phyloP scores from a whole-genome alignment of 768 basidiomycete genomes.

The Tylopilus vinaceipallidus region DNA sequence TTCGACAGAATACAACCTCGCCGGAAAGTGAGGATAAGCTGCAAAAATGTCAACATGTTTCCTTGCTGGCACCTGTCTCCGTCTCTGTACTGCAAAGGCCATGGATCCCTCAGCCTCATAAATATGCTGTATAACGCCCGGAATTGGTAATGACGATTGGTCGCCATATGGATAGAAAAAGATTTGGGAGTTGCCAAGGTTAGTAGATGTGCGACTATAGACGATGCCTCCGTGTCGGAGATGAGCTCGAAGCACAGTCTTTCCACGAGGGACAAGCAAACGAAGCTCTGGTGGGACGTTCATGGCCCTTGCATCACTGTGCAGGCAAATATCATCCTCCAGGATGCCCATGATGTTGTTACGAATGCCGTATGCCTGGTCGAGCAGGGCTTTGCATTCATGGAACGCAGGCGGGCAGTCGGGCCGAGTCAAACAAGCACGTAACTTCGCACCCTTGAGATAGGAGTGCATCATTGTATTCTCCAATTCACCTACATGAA shows the following conservation, averaged over 20 bases:
- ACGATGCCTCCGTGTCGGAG: not conserved
- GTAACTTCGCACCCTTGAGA: slow-evolving; percentile 10
- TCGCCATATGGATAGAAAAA: not conserved
- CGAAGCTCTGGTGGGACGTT: not conserved
- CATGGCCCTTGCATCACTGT: not conserved
- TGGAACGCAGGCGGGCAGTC: not conserved
- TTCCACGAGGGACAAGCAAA: not conserved
- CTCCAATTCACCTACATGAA: slow-evolving; percentile 6
- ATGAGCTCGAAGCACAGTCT: not conserved
- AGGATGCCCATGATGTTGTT: not conserved
- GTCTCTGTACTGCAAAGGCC: not conserved
- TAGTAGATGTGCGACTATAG: not conserved
- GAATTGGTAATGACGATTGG: not conserved
- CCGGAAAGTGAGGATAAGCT: not conserved
- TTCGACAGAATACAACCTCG: not conserved
- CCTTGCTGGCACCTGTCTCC: not conserved
- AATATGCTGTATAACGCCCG: not conserved
- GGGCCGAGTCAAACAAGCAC: no score
- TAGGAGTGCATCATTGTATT: slow-evolving; percentile 13
- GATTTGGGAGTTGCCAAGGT: not conserved
- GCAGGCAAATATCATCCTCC: not conserved
- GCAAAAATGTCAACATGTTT: not conserved
- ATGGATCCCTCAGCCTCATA: not conserved
- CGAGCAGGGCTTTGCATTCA: not conserved
- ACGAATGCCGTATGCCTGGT: not conserved